Base-by-base conservation (phyloP, 2,329 filamentous ascomycete genomes). In the Venturia aucupariae region DNA sequence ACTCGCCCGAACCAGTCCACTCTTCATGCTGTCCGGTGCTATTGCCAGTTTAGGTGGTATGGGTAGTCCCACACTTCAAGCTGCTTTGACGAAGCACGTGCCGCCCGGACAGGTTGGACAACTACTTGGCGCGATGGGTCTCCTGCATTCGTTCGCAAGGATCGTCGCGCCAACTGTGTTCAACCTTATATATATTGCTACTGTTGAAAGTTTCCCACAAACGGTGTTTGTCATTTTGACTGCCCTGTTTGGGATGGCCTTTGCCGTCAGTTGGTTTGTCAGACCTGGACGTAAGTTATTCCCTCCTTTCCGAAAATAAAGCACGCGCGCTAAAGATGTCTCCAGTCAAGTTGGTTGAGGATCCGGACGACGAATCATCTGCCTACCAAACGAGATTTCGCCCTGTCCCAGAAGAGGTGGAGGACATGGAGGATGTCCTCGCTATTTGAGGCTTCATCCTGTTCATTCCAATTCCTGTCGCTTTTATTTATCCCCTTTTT, bases 41-140 rank as follows among this genome's bases (percentile, higher is more conserved):
- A 70, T 92, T 22, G 88, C 90, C 1, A 83, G 90, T 0, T 77
- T 95, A 46, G 93, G 93, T 30, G 92, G 92, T 1, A 86, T 97
- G 57, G 92, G 89, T 0, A 88, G 88, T 42, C 92, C 94, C 1
- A 94, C 90, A 0, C 81, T 96, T 61, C 91, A 96, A 71, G 88
- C 90, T 1, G 84, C 89, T 0, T 79, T 97, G 61, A 97, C 92
- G 24, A 97, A 97, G 73, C 94, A 97, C 74, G 88, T 97, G 0
- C 90, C 92, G 0, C 81, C 86, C 0, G 89, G 94, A 67, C 84
- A 84, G 59, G 88, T 94, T 0, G 94, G 94, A 0, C 87, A 94
- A 73, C 79, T 97, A n/a, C 82, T 99, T 0, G 94, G 94, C 27
- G 92, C 92, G 1, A 88, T 88, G 19, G 94, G 93, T 0, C 79